Evolutionary conservation across 2,329 filamentous ascomycete genomes (phyloP), one percentile per base, ranked within the genome.

Genomic region (Hypomyces perniciosus): DNA sequence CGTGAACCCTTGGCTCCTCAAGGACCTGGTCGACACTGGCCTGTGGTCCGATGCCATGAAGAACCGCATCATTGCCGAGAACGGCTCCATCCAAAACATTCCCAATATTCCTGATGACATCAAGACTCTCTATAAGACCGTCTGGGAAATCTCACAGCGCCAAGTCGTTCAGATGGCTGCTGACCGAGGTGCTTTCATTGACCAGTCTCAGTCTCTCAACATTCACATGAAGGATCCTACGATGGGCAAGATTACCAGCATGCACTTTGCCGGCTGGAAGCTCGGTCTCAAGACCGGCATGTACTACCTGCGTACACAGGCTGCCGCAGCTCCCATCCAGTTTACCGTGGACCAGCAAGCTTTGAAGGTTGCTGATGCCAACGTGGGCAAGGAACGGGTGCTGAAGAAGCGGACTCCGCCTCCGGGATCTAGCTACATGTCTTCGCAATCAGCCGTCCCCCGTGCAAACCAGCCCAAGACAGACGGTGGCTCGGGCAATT

Each of bases 11-110:
- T 99, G 93, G 93, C 75, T 99, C 56, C 83, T 99, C 55, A 96
- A 96, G 79, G 93, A 99, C 64, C 84, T 99, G 30, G 93, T 99
- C 60, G 93, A 99, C 66, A 88, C 96, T 76, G 93, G 93, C 55
- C 80, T 99, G 41, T 99, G 93, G 93, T 96, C 92, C 44, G 92
- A 99, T 73, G 90, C 90, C 76, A 99, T 99, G 93, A 99, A 99
- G 85, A 99, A 99, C 79, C 90, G 93, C 63, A 99, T 99, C 79
- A 99, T 99, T 65, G 87, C 93, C 52, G 92, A 96, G 56, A 89
- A 89, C 60, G 93, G 93, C 59, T 97, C 92, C 20, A 87, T 99
- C 50, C 93, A 97, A 72, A 92, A 93, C 72, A 92, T 99, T 57
- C 88, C 92, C 66, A 97, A 95, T 73, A 96, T 99, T 56, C 92